Base-by-base conservation (phyloP, 495 filamentous ascomycete genomes). In the Annulohypoxylon maeteangense region DNA sequence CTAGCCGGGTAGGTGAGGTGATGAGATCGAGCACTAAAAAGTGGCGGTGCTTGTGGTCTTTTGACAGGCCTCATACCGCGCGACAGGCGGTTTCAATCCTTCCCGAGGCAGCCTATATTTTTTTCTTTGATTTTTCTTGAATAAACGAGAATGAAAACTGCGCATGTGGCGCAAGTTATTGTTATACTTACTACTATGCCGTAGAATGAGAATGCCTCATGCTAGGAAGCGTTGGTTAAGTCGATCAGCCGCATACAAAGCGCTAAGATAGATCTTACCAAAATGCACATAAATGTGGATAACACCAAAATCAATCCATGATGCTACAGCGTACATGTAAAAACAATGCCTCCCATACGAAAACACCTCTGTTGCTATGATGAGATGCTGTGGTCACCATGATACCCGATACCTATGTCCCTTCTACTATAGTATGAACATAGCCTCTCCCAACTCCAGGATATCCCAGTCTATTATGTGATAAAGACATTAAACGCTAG, bases 391-490 rank as follows among this genome's bases (percentile, higher is more conserved):
- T 27, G 3, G n/a, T 56, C 40, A 40, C 25, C 18, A 36, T 55
- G 23, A 51, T 57, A 31, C 34, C 48, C 36, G 12, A 40, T 40
- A 40, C 36, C 36, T 14, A 7, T 36, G 8, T 34, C 60, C 67
- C 32, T 47, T 53, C 67, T 42, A 59, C 54, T 31, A 11, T 64
- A 29, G 45, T 65, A 67, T 65, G 65, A 56, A 55, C 25, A 44
- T 65, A 62, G 20, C 70, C 59, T 65, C 60, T 73, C 55, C 59
- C 42, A 68, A 73, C 70, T 73, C 71, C 71, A 20, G 20, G 44
- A 23, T 5, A 44, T 54, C 62, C 44, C 36, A 53, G 31, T 62
- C 48, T 70, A 74, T 70, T 27, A 16, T 59, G 51, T 40, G 1
- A 59, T 61, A 34, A 42, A 23, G 18, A 36, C 51, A 67, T 57